phyloP scores from a whole-genome alignment of 2,329 filamentous ascomycete species.

The Tetracladium maxilliforme region DNA sequence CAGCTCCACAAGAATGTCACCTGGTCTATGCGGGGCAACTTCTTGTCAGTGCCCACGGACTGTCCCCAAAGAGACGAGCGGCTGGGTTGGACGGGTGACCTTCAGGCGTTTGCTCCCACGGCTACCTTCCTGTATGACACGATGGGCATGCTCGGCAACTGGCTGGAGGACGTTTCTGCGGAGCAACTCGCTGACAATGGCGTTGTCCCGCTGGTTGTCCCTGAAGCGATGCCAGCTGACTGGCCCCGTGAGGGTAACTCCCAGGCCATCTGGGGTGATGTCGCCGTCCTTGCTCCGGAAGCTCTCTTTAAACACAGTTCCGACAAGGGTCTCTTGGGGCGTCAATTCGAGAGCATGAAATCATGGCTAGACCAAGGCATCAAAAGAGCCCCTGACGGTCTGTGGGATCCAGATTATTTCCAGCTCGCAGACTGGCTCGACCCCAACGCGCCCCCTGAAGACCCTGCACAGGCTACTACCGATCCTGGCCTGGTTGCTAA shows the following conservation, averaged over 20 bases:
- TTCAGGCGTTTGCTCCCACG: conserved; percentile 26
- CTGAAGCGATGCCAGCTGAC: conserved; percentile 6
- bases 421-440: conserved; percentile 34
- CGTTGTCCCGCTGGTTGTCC: conserved; percentile 7
- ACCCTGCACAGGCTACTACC: conserved; percentile 22
- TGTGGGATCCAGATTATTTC: conserved; percentile 21
- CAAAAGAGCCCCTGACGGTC: conserved; percentile 14
- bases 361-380: conserved; percentile 23
- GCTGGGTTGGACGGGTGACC: conserved; percentile 31
- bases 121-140: conserved; percentile 26
- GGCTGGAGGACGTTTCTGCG: conserved; percentile 22
- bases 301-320: conserved; percentile 21
- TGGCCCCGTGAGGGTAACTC: conserved; percentile 7
- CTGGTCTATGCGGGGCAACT: conserved; percentile 31
- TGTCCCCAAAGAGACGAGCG: conserved; percentile 32
- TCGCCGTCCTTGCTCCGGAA: conserved; percentile 23
- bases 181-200: conserved; percentile 17
- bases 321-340: conserved; percentile 18
- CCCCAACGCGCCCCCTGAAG: conserved; percentile 24
- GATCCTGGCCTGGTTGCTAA: conserved; percentile 26
- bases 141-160: conserved; percentile 21
- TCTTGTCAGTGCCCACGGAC: conserved; percentile 27
- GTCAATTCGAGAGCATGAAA: conserved; percentile 23
- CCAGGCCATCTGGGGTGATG: conserved; percentile 25
- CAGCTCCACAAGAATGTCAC: conserved; percentile 27